Evolutionary conservation across 1,139 yeast species (phyloP), one percentile per base, ranked within the genome.

Genomic region (Suhomyces chickasaworum): DNA sequence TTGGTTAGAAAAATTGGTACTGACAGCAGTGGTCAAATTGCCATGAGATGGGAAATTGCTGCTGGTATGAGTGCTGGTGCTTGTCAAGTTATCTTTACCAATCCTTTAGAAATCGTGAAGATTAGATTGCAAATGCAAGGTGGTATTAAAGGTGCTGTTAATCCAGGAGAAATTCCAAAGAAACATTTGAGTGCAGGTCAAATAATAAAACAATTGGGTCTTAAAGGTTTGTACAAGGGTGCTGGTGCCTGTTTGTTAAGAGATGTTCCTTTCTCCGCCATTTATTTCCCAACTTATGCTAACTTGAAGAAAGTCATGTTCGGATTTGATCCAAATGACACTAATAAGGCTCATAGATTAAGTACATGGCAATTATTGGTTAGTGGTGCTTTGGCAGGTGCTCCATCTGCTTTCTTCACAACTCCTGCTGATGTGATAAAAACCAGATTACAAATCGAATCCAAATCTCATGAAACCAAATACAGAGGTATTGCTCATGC

Each of bases 41-140:
- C 88, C 25, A 68, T 87, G 71, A 69, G 75, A 40, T 81, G 86
- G 77, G 99, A 93, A 68, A 74, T 93, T 44, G 52, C 81, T 12
- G 95, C 98, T 16, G 99, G 99, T 67, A 89, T 93, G 53, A 74
- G 86, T 45, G 99, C 99, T 13, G 99, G 99, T 66, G 95, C 88
- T 2, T 91, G 97, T 69, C 99, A 93, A 69, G 99, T 93, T 43
- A 78, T 93, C 21, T 91, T 93, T 73, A 93, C 98, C 36, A 93
- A 93, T 65, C 99, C 99, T 12, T 76, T 93, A 56, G 99, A 93
- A 70, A 90, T 93, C 61, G 97, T 95, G 49, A 93, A 93, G 69
- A 93, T 93, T 61, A 81, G 98, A 65, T 77, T 93, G 51, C 99
- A 93, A 71, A 91, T 93, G 68, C 96, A 89, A 73, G 97, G 98